phyloP scores from a whole-genome alignment of 352 stramenopile species.

The Blastocystis sp. region DNA sequence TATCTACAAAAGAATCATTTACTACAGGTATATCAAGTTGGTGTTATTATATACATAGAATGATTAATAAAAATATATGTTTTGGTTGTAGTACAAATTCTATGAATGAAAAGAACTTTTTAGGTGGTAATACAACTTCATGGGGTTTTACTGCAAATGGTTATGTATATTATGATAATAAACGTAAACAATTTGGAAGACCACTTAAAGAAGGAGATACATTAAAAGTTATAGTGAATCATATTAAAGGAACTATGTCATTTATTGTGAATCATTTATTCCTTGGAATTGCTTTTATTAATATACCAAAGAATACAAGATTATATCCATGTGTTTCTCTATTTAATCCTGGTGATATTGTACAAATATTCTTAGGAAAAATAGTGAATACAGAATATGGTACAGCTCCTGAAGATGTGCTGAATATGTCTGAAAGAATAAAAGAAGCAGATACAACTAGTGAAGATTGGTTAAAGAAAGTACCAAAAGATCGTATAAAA shows the following conservation, averaged over 20 bases:
- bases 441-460: conserved; percentile 31
- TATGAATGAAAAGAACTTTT: neutral
- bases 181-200: conserved; percentile 3
- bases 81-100: neutral
- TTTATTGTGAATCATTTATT: conserved; percentile 31
- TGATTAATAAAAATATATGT: conserved; percentile 13
- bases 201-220: conserved; percentile 12
- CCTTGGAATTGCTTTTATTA: conserved; percentile 26
- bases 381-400: conserved; percentile 9
- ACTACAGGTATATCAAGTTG: conserved; percentile 10
- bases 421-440: conserved; percentile 6
- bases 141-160: conserved; percentile 25
- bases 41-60: conserved; percentile 11
- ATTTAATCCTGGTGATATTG: conserved; percentile 30
- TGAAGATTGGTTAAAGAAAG: conserved; percentile 23
- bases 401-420: neutral
- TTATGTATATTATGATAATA: conserved; percentile 18
- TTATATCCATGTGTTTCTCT: conserved; percentile 22
- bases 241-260: neutral
- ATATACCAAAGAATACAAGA: neutral
- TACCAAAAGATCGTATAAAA: conserved; percentile 13
- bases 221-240: conserved; percentile 31
- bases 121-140: conserved; percentile 2
- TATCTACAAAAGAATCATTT: conserved; percentile 19
- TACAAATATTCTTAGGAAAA: conserved; percentile 19